Percentiles rank a stretch among this genome's conserved stretches.
Evolutionary conservation across 495 filamentous ascomycete genomes (phyloP).

Genomic region (Penicillium odoratum): DNA sequence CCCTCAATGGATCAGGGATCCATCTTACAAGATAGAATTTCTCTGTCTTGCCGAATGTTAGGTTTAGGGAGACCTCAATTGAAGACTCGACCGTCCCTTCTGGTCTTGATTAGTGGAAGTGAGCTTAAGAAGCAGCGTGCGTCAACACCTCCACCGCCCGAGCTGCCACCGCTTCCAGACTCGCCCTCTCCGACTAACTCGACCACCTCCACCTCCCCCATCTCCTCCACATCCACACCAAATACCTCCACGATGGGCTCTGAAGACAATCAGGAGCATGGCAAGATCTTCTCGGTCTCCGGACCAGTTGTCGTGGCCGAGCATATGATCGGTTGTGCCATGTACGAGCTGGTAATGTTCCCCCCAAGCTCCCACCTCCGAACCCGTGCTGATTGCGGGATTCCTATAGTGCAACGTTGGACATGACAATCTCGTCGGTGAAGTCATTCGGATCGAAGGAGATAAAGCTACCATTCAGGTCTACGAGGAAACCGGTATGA

Average conservation of each 20-base stretch:
- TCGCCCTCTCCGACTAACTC: conserved; percentile 39
- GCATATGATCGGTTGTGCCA: conserved; percentile 97
- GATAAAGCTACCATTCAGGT: conserved; percentile 98
- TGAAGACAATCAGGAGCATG: conserved; percentile 55
- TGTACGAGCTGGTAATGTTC: conserved; percentile 89
- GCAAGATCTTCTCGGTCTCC: conserved; percentile 51
- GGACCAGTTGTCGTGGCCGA: conserved; percentile 96
- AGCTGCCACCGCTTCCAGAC: conserved; percentile 55
- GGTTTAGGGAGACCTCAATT: conserved; percentile 61
- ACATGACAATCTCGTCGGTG: conserved; percentile 84
- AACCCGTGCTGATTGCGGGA: conserved; percentile 9
- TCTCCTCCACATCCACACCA: conserved; percentile 36
- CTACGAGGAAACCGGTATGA: conserved; percentile 93
- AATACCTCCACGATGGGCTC: conserved; percentile 60
- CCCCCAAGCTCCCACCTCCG: conserved; percentile 15
- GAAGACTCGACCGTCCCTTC: conserved; percentile 68
- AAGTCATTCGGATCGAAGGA: conserved; percentile 95
- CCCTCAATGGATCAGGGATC: not conserved
- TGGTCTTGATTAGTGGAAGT: conserved; percentile 63
- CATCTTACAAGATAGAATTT: not conserved
- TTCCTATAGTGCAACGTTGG: conserved; percentile 74
- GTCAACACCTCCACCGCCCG: conserved; percentile 42
- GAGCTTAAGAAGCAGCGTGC: conserved; percentile 11
- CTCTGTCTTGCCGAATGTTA: conserved; percentile 46
- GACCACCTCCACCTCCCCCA: conserved; percentile 39